A percentile compares a stretch with the other conserved stretches of the same genome.
Evolutionary conservation across 192 early-diverging fungal genomes (phyloP).

Genomic region (Linnemannia hyalina): DNA sequence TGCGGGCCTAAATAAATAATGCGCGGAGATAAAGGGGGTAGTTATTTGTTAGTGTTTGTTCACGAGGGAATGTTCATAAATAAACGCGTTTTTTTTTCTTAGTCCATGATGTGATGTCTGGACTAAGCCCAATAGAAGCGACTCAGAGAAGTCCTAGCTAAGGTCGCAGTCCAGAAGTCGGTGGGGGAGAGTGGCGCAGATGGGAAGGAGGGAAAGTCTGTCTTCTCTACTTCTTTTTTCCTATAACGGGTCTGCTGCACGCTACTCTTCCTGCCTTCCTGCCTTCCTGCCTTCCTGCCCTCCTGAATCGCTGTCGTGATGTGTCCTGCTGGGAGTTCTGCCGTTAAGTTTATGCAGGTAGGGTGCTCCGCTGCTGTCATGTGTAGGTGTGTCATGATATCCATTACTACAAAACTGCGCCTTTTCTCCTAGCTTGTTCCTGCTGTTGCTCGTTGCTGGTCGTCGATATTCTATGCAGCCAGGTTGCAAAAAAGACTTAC

Average conservation of each 20-base stretch:
- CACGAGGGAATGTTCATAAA: neutral
- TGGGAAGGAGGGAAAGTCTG: neutral
- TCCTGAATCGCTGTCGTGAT: neutral
- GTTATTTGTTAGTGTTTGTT: neutral
- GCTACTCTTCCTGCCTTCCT: neutral
- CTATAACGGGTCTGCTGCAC: neutral
- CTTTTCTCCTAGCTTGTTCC: no score
- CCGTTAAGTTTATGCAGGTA: no score
- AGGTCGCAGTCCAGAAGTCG: neutral
- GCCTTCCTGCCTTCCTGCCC: neutral
- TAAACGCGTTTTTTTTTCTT: slow-evolving; percentile 7
- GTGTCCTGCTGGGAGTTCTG: no score
- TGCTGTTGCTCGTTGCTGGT: neutral
- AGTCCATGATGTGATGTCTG: neutral
- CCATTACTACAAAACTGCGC: no score
- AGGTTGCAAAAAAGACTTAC: slow-evolving; percentile 65
- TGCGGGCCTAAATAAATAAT: slow-evolving; percentile 81
- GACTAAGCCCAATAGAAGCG: neutral
- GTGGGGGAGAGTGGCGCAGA: neutral
- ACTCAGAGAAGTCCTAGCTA: neutral
- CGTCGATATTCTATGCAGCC: neutral
- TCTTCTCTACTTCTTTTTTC: neutral
- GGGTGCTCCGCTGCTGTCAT: no score
- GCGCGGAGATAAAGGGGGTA: slow-evolving; percentile 1
- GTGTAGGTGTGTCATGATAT: no score